phyloP scores from a whole-genome alignment of 371 early-diverging fungal species.

The Smittium culicis region DNA sequence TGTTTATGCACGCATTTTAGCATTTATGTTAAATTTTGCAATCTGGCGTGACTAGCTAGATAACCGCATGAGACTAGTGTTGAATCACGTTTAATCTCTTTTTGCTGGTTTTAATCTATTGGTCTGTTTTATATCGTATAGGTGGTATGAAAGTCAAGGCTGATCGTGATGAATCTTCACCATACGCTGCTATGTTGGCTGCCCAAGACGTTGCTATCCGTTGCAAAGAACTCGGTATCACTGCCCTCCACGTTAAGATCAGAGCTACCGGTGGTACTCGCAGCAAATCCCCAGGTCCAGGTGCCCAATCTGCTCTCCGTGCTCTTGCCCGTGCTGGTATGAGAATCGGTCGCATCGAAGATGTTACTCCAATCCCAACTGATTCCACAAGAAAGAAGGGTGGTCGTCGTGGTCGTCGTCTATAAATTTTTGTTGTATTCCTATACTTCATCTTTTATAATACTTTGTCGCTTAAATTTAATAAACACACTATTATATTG shows the following conservation, averaged over 20 bases:
- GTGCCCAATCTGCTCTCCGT: slow-evolving; percentile 99
- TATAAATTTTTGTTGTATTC: slow-evolving; percentile 43
- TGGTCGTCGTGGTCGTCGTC: slow-evolving; percentile 99
- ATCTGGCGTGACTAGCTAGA: neutral
- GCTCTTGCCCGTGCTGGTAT: slow-evolving; percentile 98
- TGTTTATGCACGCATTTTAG: neutral
- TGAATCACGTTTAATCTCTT: slow-evolving; percentile 43
- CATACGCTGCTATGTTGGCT: slow-evolving; percentile 99
- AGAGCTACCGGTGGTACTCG: slow-evolving; percentile 99
- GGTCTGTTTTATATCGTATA: slow-evolving; percentile 23
- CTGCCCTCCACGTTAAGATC: slow-evolving; percentile 99
- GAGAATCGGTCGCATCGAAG: slow-evolving; percentile 98
- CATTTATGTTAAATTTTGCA: neutral
- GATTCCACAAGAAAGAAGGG: slow-evolving; percentile 99
- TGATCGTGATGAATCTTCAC: slow-evolving; percentile 99
- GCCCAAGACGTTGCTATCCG: slow-evolving; percentile 98
- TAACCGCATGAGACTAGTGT: slow-evolving; percentile 39
- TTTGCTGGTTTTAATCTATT: slow-evolving; percentile 11
- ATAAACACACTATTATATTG: too few species aligned
- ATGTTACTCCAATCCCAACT: slow-evolving; percentile 98
- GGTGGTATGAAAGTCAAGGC: slow-evolving; percentile 99
- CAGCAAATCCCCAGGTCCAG: slow-evolving; percentile 98
- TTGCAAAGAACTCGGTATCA: slow-evolving; percentile 99
- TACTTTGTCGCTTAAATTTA: neutral
- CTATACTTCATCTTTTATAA: neutral